These are phyloP conservation scores for Cyberlindnera maclurae DNA, from an alignment of 805 yeast genomes.

Conservation along the genomic window DNA sequence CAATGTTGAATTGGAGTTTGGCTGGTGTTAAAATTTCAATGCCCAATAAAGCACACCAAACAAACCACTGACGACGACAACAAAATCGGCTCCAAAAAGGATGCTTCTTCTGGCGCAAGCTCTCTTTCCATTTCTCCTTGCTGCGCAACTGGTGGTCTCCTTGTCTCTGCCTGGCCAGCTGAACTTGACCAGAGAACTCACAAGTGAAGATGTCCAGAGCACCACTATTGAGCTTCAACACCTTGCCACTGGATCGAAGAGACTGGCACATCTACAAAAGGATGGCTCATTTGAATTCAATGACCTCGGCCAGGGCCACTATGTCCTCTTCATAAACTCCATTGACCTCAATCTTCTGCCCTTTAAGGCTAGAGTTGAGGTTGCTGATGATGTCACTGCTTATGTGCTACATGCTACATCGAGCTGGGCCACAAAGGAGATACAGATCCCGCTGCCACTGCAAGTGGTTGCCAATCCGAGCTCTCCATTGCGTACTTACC, in stretches of 20 bases:
- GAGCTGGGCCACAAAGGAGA: conserved; percentile 3
- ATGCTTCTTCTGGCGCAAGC: neutral
- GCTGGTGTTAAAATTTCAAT: too few relatives aligned
- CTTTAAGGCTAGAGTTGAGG: conserved; percentile 15
- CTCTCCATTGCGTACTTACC: conserved; percentile 28
- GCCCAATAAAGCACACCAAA: too few relatives aligned
- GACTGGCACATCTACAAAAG: conserved; percentile 5
- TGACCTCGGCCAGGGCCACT: conserved; percentile 14
- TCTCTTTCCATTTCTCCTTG: neutral
- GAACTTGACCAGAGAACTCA: conserved; percentile 8
- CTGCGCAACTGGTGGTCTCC: conserved; percentile 6
- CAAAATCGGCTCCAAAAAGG: too few relatives aligned
- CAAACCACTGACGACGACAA: too few relatives aligned
- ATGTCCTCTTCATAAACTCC: conserved; percentile 13
- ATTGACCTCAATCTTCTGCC: conserved; percentile 19
- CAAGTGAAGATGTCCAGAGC: conserved; percentile 8
- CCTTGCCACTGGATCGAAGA: conserved; percentile 3
- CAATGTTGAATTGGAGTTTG: too few relatives aligned
- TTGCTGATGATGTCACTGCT: conserved; percentile 10
- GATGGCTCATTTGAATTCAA: conserved; percentile 14
- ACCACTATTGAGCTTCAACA: conserved; percentile 13
- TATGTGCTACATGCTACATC: conserved; percentile 10
- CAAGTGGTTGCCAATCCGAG: conserved; percentile 20
- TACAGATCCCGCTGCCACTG: conserved; percentile 17
- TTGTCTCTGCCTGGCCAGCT: conserved; percentile 11